A percentile compares a stretch with the other conserved stretches of the same genome.
These are phyloP conservation scores for Pholiota molesta DNA, from an alignment of 768 basidiomycete species.

Conservation along the genomic window DNA sequence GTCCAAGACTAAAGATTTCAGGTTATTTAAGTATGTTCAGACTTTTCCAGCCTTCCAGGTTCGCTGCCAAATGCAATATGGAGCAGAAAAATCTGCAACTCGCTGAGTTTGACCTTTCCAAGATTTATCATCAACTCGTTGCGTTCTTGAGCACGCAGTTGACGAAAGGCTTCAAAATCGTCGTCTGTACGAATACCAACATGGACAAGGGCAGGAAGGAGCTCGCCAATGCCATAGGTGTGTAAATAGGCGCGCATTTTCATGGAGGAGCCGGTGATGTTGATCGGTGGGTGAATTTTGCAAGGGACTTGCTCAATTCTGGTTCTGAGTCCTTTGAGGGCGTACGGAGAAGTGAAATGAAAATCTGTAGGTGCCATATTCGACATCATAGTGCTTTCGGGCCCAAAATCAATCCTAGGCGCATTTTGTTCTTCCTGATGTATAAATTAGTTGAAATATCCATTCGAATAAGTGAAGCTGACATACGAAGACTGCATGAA, in stretches of 20 bases:
- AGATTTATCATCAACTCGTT: not conserved
- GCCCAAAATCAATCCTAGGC: too few relatives aligned
- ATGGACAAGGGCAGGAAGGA: slow-evolving; percentile 28
- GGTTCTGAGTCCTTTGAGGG: not conserved
- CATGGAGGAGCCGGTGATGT: slow-evolving; percentile 9
- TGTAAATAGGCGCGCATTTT: slow-evolving; percentile 22
- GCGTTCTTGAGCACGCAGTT: not conserved
- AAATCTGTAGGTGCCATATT: too few relatives aligned
- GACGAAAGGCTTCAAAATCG: slow-evolving; percentile 19
- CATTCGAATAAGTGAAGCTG: not conserved
- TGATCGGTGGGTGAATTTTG: slow-evolving; percentile 19
- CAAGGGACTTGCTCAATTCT: slow-evolving; percentile 19
- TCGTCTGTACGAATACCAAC: slow-evolving; percentile 25
- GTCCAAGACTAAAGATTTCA: too few relatives aligned
- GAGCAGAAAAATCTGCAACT: slow-evolving; percentile 9
- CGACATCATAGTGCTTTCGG: too few relatives aligned
- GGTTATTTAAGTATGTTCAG: not conserved
- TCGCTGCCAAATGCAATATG: not conserved
- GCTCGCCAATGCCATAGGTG: slow-evolving; percentile 25
- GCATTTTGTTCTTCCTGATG: not conserved
- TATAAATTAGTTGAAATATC: not conserved
- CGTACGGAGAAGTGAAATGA: not conserved
- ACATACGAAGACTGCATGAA: slow-evolving; percentile 16
- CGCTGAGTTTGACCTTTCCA: slow-evolving; percentile 3
- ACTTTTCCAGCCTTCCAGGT: not conserved